Percentiles rank a stretch among this genome's conserved stretches.
These are phyloP conservation scores for Fistulina hepatica DNA, from an alignment of 1,284 basidiomycete genomes.

Conservation along the genomic window DNA sequence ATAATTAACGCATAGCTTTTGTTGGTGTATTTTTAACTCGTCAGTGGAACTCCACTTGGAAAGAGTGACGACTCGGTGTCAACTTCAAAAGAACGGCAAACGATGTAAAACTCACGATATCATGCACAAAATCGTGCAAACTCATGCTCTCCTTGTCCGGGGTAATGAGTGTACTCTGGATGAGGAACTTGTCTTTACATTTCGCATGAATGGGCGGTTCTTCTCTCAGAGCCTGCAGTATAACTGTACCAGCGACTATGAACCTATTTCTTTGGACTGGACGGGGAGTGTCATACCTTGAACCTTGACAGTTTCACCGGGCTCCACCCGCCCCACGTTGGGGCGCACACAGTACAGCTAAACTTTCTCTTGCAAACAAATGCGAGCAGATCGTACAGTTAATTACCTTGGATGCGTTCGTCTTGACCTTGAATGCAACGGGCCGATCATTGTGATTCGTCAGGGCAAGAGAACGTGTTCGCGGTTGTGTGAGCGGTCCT, in stretches of 20 bases:
- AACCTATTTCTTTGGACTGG: too few relatives aligned
- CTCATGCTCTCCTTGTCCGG: conserved; percentile 77
- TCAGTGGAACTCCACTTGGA: conserved; percentile 74
- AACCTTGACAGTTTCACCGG: conserved; percentile 90
- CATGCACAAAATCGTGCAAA: conserved; percentile 75
- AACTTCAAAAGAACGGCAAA: conserved; percentile 10
- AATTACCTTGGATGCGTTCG: conserved; percentile 97
- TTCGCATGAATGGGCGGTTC: conserved; percentile 86
- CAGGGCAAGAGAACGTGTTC: conserved; percentile 81
- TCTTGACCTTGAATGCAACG: conserved; percentile 98
- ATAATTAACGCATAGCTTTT: conserved; percentile 92
- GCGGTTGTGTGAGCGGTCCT: conserved; percentile 91
- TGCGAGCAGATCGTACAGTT: too few relatives aligned
- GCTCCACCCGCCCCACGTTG: conserved; percentile 93
- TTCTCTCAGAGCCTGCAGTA: conserved; percentile 94
- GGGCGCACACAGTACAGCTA: conserved; percentile 93
- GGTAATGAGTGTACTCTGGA: conserved; percentile 91
- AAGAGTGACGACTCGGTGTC: conserved; percentile 11
- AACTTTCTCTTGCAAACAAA: too few relatives aligned
- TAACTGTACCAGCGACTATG: conserved; percentile 53
- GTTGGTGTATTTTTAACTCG: conserved; percentile 77
- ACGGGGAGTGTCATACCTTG: conserved; percentile 63
- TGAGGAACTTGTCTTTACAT: conserved; percentile 99
- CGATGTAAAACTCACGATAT: conserved; percentile 53
- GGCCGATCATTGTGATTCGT: conserved; percentile 83